Evolutionary conservation across 1,139 yeast genomes (phyloP).

Genomic region (Geotrichum bryndzae): DNA sequence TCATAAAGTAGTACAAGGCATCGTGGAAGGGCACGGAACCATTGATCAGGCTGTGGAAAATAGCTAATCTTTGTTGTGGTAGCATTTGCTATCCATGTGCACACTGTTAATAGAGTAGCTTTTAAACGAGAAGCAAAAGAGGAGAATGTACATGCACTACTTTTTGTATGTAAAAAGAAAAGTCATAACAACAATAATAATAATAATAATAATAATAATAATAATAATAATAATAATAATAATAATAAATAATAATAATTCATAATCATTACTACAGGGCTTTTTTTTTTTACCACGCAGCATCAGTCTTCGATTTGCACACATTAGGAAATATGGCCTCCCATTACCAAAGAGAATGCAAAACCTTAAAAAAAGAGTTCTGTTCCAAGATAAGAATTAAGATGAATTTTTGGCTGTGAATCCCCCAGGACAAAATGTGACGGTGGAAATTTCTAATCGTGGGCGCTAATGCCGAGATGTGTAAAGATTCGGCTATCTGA

Average conservation of each 20-base stretch:
- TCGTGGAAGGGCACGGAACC: slow-evolving; percentile 42
- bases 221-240: background rate
- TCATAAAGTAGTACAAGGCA: slow-evolving; percentile 46
- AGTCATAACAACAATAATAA: background rate
- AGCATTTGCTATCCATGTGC: background rate
- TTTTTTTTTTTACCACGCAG: background rate
- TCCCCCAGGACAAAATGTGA: background rate
- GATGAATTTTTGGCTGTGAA: background rate
- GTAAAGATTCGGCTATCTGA: background rate
- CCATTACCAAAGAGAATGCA: background rate
- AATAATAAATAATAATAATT: no score
- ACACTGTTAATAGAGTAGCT: background rate
- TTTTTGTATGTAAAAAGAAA: background rate
- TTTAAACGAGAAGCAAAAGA: background rate
- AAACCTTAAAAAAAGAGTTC: background rate
- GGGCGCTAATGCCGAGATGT: background rate
- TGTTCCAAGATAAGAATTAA: background rate
- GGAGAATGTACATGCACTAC: background rate
- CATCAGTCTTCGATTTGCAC: background rate
- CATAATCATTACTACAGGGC: background rate
- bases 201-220: no score
- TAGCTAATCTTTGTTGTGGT: slow-evolving; percentile 21
- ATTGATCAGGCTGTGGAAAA: slow-evolving; percentile 30
- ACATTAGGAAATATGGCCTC: background rate
- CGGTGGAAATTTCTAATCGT: background rate